Conservation (phyloP, 441 rosid species). For the Pelargonium australe region DNA sequence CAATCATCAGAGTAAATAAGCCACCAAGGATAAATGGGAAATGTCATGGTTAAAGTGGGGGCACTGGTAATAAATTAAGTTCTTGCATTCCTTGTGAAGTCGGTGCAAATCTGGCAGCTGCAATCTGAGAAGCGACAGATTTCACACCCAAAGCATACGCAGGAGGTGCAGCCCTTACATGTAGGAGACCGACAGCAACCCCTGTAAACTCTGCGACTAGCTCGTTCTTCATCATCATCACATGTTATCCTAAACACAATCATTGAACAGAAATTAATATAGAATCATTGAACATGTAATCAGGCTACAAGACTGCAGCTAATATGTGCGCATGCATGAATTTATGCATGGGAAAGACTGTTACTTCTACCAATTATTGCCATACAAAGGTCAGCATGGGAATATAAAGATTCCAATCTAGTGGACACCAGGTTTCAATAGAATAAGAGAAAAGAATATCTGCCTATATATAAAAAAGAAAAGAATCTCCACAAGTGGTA, state of each 20-base stretch:
- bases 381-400: too few relatives aligned
- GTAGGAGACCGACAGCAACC: conserved; percentile 77
- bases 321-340: background rate
- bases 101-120: conserved; percentile 91
- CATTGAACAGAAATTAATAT: background rate
- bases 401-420: too few relatives aligned
- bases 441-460: too few relatives aligned
- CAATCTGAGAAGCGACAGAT: conserved; percentile 87
- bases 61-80: conserved; percentile 26
- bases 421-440: too few relatives aligned
- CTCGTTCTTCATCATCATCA: conserved; percentile 88
- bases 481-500: too few relatives aligned
- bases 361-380: background rate
- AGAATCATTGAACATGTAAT: background rate
- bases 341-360: background rate
- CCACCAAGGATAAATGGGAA: conserved; percentile 10
- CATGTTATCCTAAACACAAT: conserved; percentile 55
- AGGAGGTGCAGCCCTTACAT: conserved; percentile 95
- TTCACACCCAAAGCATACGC: conserved; percentile 93
- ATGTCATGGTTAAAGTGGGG: background rate
- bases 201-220: conserved; percentile 76
- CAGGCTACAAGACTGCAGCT: background rate
- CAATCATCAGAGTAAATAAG: conserved; percentile 14
- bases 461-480: too few relatives aligned
- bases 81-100: conserved; percentile 67